phyloP scores from a whole-genome alignment of 2,329 filamentous ascomycete genomes.

The Geosmithia putterillii region DNA sequence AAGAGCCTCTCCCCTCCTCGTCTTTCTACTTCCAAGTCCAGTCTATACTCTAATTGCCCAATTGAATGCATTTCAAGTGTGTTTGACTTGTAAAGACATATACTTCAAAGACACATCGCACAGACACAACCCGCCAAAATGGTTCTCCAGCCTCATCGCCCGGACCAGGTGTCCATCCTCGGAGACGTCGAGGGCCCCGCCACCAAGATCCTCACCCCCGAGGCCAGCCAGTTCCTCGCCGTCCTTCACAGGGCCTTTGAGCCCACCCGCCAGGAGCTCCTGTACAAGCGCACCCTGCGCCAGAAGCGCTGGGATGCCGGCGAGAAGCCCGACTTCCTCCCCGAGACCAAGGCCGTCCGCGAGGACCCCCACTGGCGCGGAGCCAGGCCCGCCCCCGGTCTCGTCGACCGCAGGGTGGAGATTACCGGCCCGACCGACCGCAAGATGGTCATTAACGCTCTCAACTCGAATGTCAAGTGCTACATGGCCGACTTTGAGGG shows the following conservation, averaged over 20 bases:
- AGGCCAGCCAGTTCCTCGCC: slow-evolving; percentile 72
- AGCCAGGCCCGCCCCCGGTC: slow-evolving; percentile 68
- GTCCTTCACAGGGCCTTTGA: slow-evolving; percentile 83
- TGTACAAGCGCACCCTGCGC: slow-evolving; percentile 65
- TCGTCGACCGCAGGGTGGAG: slow-evolving; percentile 76
- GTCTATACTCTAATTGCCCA: neutral
- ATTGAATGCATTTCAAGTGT: neutral
- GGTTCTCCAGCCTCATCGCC: neutral
- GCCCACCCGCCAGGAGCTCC: slow-evolving; percentile 62
- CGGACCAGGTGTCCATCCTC: slow-evolving; percentile 16
- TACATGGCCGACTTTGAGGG: slow-evolving; percentile 95
- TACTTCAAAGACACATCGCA: neutral
- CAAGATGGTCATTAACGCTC: slow-evolving; percentile 88
- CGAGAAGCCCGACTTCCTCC: slow-evolving; percentile 70
- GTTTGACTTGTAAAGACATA: neutral
- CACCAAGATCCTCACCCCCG: slow-evolving; percentile 71
- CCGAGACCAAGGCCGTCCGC: slow-evolving; percentile 79
- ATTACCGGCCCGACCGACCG: slow-evolving; percentile 84
- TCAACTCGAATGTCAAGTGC: slow-evolving; percentile 85
- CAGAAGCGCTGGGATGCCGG: slow-evolving; percentile 82
- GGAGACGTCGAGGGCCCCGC: slow-evolving; percentile 59
- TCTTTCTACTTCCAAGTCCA: neutral
- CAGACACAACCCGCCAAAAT: neutral
- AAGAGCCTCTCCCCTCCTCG: neutral
- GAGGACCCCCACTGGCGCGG: slow-evolving; percentile 81